Conservation (phyloP, 495 filamentous ascomycete genomes). For the Cercophora sp. region DNA sequence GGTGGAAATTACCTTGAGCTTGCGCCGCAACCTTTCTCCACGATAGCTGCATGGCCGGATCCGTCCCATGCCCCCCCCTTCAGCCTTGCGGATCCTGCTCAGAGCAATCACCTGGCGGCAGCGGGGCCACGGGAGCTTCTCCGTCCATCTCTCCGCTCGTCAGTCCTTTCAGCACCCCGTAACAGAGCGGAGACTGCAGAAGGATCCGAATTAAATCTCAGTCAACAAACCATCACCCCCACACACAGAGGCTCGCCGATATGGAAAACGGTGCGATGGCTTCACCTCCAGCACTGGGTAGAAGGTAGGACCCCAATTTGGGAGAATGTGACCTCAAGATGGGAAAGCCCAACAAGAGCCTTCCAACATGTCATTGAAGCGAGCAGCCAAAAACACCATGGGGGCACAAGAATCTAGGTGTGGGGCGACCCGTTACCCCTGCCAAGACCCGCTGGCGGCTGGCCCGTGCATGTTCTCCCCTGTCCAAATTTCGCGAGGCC, state of each 20-base stretch:
- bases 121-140: background rate
- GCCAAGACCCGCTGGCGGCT: background rate
- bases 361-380: background rate
- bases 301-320: background rate
- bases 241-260: background rate
- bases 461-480: background rate
- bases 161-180: background rate
- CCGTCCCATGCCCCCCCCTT: background rate
- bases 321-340: background rate
- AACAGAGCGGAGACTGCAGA: too few species aligned
- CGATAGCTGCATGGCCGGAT: background rate
- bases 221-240: too few species aligned
- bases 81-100: background rate
- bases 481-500: background rate
- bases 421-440: background rate
- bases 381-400: too few species aligned
- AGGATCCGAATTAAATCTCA: too few species aligned
- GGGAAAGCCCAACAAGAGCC: background rate
- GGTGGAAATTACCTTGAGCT: conserved; percentile 3
- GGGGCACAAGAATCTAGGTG: too few species aligned
- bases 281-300: background rate
- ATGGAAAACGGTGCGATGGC: background rate
- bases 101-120: background rate
- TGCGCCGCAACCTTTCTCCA: background rate
- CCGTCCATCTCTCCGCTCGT: background rate